Conservation (phyloP, 805 yeast species). For the Suhomyces tanzawaensis region DNA sequence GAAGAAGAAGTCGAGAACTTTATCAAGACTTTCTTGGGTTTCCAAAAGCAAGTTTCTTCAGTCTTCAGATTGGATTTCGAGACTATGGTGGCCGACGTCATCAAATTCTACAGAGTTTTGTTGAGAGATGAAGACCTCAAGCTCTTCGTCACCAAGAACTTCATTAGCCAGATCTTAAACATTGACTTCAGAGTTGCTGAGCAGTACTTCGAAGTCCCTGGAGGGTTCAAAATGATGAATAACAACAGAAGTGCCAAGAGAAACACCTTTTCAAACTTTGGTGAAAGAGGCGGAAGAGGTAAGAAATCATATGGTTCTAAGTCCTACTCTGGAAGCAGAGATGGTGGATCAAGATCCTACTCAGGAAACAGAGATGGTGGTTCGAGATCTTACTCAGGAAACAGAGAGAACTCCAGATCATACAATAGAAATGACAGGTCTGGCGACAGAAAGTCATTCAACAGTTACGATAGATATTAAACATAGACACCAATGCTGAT, state of each 20-base stretch:
- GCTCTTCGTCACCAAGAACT: constrained; percentile 9
- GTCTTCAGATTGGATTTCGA: constrained; percentile 20
- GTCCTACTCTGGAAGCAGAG: constrained; percentile 9
- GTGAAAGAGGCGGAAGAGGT: constrained; percentile 5
- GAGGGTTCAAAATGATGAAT: constrained; percentile 18
- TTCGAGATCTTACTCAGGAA: too few species aligned
- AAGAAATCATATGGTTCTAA: constrained; percentile 6
- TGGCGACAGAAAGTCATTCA: background rate
- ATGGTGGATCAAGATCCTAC: constrained; percentile 3
- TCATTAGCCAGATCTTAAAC: constrained; percentile 7
- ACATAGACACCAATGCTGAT: too few species aligned
- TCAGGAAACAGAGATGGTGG: constrained; percentile 4
- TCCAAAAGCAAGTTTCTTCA: constrained; percentile 23
- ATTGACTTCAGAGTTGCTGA: constrained; percentile 7
- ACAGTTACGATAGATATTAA: too few species aligned
- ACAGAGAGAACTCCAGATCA: constrained; percentile 1
- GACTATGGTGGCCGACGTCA: constrained; percentile 30
- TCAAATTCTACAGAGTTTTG: constrained; percentile 23
- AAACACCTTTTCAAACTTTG: constrained; percentile 4
- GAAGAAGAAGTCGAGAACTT: constrained; percentile 24
- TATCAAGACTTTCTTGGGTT: constrained; percentile 25
- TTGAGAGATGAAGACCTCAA: constrained; percentile 18
- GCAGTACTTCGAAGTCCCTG: constrained; percentile 26
- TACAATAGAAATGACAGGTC: background rate
- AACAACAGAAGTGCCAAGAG: constrained; percentile 10